Evolutionary conservation across 2,329 filamentous ascomycete genomes (phyloP).

Genomic region (Colletotrichum gigasporum): DNA sequence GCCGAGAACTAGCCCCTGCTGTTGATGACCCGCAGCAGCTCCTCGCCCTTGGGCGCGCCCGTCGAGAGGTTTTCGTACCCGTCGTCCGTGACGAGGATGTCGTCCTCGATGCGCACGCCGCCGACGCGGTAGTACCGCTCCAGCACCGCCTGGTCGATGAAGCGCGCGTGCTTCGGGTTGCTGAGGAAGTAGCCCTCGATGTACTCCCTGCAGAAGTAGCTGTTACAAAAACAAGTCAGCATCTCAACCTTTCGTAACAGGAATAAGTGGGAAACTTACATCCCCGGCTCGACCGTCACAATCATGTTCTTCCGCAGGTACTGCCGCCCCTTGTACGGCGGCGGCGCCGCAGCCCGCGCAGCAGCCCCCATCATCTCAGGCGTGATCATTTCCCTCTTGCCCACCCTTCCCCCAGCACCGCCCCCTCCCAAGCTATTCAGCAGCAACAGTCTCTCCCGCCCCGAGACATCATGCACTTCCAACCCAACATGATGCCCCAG

Average conservation of each 20-base stretch:
- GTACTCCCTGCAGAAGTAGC: constrained; percentile 80
- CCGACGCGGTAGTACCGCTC: constrained; percentile 81
- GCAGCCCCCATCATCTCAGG: constrained; percentile 45
- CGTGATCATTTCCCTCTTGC: constrained; percentile 53
- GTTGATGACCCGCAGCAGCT: constrained; percentile 72
- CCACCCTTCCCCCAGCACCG: constrained; percentile 42
- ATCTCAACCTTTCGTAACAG: background rate
- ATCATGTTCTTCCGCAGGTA: constrained; percentile 71
- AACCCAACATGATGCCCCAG: constrained; percentile 73
- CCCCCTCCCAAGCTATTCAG: constrained; percentile 37
- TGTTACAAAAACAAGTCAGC: constrained; percentile 38
- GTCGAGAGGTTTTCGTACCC: constrained; percentile 87
- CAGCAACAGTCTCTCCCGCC: constrained; percentile 47
- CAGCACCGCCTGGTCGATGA: constrained; percentile 72
- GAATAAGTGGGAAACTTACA: constrained; percentile 52
- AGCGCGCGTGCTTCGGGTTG: constrained; percentile 65
- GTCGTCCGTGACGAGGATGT: constrained; percentile 80
- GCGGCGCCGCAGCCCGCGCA: constrained; percentile 34
- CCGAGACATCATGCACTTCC: constrained; percentile 70
- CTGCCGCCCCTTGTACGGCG: constrained; percentile 45
- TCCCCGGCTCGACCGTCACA: constrained; percentile 82
- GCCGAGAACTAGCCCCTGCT: constrained; percentile 35
- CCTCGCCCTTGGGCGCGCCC: constrained; percentile 76
- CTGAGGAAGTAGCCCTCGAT: constrained; percentile 75
- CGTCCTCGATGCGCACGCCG: constrained; percentile 93